phyloP scores from a whole-genome alignment of 202 grass and related monocot genomes.

The Alloteropsis angusta region DNA sequence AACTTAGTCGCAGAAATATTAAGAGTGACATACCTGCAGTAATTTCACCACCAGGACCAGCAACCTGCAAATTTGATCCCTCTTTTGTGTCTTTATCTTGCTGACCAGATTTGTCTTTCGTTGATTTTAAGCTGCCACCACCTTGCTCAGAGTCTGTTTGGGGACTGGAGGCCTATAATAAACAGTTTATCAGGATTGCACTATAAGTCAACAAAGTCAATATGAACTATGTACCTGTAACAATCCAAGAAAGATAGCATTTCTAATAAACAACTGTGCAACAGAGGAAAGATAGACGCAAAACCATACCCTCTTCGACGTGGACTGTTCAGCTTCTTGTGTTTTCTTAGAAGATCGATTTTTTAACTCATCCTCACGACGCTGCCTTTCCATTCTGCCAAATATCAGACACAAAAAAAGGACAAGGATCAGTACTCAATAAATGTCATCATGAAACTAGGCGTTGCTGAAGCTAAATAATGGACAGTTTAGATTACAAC shows the following conservation, averaged over 20 bases:
- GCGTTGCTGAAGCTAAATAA: slow-evolving; percentile 1
- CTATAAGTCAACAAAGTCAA: not conserved
- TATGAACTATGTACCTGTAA: not conserved
- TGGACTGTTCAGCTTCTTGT: slow-evolving; percentile 72
- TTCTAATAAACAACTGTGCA: not conserved
- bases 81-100: slow-evolving; percentile 72
- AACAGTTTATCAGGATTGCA: slow-evolving; percentile 13
- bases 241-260: not conserved
- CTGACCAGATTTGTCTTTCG: slow-evolving; percentile 67
- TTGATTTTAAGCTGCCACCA: slow-evolving; percentile 54
- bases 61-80: slow-evolving; percentile 76
- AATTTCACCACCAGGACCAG: slow-evolving; percentile 87
- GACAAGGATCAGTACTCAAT: slow-evolving; percentile 1
- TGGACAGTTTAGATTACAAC: not conserved
- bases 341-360: slow-evolving; percentile 77
- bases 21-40: slow-evolving; percentile 63
- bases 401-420: slow-evolving; percentile 18
- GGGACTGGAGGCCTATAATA: slow-evolving; percentile 65
- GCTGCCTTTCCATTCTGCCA: slow-evolving; percentile 92
- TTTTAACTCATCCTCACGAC: slow-evolving; percentile 82
- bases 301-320: slow-evolving; percentile 55
- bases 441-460: slow-evolving; percentile 13
- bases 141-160: slow-evolving; percentile 55
- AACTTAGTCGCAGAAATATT: slow-evolving; percentile 15
- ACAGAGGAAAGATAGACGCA: not conserved